A percentile compares a stretch with the other conserved stretches of the same genome.
These are phyloP conservation scores for Cafeteria roenbergensis DNA, from an alignment of 108 stramenopile species.

Conservation along the genomic window DNA sequence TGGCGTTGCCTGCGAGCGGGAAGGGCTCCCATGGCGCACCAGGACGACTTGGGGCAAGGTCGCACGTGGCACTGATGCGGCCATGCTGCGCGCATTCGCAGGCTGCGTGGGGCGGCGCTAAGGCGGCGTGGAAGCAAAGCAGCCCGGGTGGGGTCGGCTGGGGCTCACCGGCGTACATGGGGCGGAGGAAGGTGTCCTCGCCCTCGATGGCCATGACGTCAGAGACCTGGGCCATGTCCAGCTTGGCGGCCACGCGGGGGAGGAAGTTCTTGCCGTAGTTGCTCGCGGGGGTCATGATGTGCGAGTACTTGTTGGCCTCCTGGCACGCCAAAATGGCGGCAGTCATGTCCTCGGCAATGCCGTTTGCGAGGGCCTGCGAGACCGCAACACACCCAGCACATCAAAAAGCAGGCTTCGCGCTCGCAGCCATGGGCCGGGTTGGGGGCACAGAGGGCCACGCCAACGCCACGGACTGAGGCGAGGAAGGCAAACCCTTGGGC, in stretches of 20 bases:
- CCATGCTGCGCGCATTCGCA: too few relatives aligned
- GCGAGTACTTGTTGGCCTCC: slow-evolving; percentile 38
- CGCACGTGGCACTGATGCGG: too few relatives aligned
- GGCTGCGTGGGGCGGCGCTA: too few relatives aligned
- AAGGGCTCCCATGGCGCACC: too few relatives aligned
- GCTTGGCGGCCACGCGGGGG: slow-evolving; percentile 77
- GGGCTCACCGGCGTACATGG: slow-evolving; percentile 98
- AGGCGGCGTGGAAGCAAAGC: too few relatives aligned
- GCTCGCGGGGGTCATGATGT: slow-evolving; percentile 60
- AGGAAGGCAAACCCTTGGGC: not conserved
- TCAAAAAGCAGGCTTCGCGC: not conserved
- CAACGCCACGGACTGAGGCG: not conserved
- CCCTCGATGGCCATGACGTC: slow-evolving; percentile 74
- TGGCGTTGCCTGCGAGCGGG: slow-evolving; percentile 97
- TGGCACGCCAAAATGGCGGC: slow-evolving; percentile 38
- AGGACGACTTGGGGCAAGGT: too few relatives aligned
- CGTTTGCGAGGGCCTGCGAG: slow-evolving; percentile 12
- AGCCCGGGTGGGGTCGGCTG: too few relatives aligned
- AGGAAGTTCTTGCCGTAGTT: slow-evolving; percentile 80
- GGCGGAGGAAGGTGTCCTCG: slow-evolving; percentile 73
- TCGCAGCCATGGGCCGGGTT: not conserved
- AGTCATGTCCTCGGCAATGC: slow-evolving; percentile 21
- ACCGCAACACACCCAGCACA: not conserved
- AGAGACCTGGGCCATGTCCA: slow-evolving; percentile 70
- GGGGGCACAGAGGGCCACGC: not conserved